Evolutionary conservation across 2,329 filamentous ascomycete species (phyloP).

Genomic region (Colletotrichum endophyticum): DNA sequence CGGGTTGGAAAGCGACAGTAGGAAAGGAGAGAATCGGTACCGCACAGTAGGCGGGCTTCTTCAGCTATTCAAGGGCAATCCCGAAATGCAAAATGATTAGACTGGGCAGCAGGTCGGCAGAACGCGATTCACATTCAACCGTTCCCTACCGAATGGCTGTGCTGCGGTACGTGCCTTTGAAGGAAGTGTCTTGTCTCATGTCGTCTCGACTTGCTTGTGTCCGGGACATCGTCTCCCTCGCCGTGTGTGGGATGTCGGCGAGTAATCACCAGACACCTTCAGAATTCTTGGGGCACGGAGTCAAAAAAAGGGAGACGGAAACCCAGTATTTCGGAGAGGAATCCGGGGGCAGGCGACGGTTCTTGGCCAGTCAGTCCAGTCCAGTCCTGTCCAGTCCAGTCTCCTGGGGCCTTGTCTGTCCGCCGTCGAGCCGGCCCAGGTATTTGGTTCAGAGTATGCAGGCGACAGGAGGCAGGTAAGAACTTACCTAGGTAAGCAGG

Average conservation of each 20-base stretch:
- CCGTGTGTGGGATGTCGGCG: background rate
- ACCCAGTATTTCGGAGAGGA: background rate
- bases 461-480: background rate
- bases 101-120: background rate
- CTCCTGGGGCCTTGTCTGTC: background rate
- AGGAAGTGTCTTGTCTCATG: conserved; percentile 16
- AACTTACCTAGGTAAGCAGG: background rate
- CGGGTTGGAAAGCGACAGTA: background rate
- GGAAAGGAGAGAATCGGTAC: background rate
- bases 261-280: background rate
- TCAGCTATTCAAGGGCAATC: background rate
- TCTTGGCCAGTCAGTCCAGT: background rate
- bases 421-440: background rate
- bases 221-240: conserved; percentile 6
- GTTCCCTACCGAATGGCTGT: background rate
- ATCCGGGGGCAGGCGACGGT: background rate
- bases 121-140: background rate
- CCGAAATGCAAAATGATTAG: background rate
- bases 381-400: background rate
- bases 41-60: background rate
- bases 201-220: conserved; percentile 4
- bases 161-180: conserved; percentile 3
- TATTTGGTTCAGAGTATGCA: background rate
- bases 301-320: background rate
- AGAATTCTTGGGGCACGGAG: background rate